A percentile compares a stretch with the other conserved stretches of the same genome.
phyloP scores from a whole-genome alignment of 1,139 yeast genomes.

The Yamadazyma dushanensis region DNA sequence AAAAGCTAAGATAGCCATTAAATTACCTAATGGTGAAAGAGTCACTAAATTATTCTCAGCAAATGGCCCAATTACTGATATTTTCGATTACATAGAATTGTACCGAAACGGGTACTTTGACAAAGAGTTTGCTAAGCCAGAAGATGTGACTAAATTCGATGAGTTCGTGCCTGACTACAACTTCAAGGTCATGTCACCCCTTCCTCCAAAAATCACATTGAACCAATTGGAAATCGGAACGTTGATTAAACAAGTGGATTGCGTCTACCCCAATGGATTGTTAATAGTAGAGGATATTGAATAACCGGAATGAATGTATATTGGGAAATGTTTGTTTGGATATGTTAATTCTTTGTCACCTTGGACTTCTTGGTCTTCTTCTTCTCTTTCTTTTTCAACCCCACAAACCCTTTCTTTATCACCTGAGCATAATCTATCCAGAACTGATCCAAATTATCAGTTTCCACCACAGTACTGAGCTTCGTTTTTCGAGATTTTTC shows the following conservation, averaged over 20 bases:
- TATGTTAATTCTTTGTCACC: constrained; percentile 8
- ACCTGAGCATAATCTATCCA: constrained; percentile 70
- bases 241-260: constrained; percentile 29
- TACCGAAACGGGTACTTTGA: constrained; percentile 32
- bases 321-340: not conserved
- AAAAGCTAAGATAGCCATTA: constrained; percentile 58
- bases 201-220: constrained; percentile 39
- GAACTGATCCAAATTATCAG: constrained; percentile 57
- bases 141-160: constrained; percentile 20
- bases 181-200: constrained; percentile 37
- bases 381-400: constrained; percentile 51
- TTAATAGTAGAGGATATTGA: constrained; percentile 35
- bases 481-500: constrained; percentile 44
- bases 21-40: constrained; percentile 53
- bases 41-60: constrained; percentile 49
- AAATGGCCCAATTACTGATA: constrained; percentile 48
- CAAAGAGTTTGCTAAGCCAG: constrained; percentile 32
- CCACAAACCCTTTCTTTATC: constrained; percentile 56
- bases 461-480: constrained; percentile 63
- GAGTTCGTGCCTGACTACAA: constrained; percentile 27
- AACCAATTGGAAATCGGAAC: constrained; percentile 19
- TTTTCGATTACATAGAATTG: constrained; percentile 60
- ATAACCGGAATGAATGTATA: not conserved
- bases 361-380: constrained; percentile 51
- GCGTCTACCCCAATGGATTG: constrained; percentile 45